Evolutionary conservation across 2,329 filamentous ascomycete genomes (phyloP), one percentile per base, ranked within the genome.

Genomic region (Alternaria postmessia): DNA sequence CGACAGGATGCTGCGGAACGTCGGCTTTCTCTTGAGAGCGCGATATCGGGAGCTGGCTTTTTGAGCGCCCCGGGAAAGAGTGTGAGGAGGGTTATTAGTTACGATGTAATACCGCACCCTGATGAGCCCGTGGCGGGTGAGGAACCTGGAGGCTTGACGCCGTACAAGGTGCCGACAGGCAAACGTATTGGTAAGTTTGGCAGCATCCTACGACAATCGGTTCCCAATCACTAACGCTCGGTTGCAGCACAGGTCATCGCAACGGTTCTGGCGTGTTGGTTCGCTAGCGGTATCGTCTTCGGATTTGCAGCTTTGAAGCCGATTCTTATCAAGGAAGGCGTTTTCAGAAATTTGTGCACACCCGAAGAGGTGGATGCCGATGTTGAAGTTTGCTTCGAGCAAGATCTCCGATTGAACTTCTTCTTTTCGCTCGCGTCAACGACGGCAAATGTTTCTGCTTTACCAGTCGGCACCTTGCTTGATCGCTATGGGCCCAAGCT

Each of bases 101-200:
- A 84, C 65, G 83, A 86, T 78, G 78, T 81, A 3, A 72, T 86
- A 32, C 80, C 81, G 22, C 74, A 74, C 11, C 75, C 79, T 4
- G 69, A 75, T 4, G 74, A 77, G 34, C 75, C 75, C 5, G 67
- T 64, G 39, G 41, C 64, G n/a, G 67, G 68, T 24, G 80, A 82
- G 38, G 78, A 80, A 24, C 75, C 81, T 46, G 77, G 80, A 32
- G 81, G 80, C 24, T 77, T 83, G 52, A 81, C 82, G 22, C 81
- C 81, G 8, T 86, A 86, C 70, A 81, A 84, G 59, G 81, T 85
- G 22, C 80, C 82, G 4, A 75, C 68, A 11, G 48, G 61, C 39
- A 76, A 70, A 55, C 71, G 76, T 51, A 55, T 77, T 58, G 72
- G 76, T 78, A 66, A 66, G 72, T 64, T 54, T 46, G 42, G 42